phyloP scores from a whole-genome alignment of 78 protist genomes.

The Salpingoeca rosetta region DNA sequence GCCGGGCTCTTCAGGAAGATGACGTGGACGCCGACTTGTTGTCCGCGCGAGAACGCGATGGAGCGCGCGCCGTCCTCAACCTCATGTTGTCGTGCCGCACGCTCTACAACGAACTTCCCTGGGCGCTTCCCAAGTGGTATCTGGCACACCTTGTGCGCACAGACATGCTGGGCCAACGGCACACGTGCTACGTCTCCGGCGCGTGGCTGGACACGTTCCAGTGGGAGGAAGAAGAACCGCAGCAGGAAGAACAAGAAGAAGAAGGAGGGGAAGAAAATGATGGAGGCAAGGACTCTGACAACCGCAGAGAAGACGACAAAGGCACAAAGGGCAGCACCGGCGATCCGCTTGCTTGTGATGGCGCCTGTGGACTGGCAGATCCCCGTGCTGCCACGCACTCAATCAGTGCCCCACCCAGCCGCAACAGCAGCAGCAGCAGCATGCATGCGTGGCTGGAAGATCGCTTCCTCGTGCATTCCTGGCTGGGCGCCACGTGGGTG shows the following conservation, averaged over 20 bases:
- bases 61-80: too few species aligned
- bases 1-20: not conserved
- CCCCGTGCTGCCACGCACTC: not conserved
- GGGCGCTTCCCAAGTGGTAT: not conserved
- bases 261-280: not conserved
- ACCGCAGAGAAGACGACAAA: not conserved
- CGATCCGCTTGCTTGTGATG: not conserved
- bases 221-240: not conserved
- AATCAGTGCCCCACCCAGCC: not conserved
- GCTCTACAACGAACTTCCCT: not conserved
- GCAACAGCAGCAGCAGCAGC: too few species aligned
- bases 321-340: not conserved
- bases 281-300: not conserved
- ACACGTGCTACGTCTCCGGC: too few species aligned
- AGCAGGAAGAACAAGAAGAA: not conserved
- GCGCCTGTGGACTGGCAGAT: not conserved
- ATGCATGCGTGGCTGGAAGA: too few species aligned
- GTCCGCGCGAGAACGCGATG: too few species aligned
- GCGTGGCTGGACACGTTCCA: not conserved
- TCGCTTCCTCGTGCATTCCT: too few species aligned
- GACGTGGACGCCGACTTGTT: not conserved
- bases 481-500: too few species aligned
- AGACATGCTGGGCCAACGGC: not conserved
- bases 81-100: too few species aligned
- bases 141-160: not conserved